A percentile compares a stretch with the other conserved stretches of the same genome.
These are phyloP conservation scores for Fusarium torulosum DNA, from an alignment of 2,329 filamentous ascomycete species.

Conservation along the genomic window DNA sequence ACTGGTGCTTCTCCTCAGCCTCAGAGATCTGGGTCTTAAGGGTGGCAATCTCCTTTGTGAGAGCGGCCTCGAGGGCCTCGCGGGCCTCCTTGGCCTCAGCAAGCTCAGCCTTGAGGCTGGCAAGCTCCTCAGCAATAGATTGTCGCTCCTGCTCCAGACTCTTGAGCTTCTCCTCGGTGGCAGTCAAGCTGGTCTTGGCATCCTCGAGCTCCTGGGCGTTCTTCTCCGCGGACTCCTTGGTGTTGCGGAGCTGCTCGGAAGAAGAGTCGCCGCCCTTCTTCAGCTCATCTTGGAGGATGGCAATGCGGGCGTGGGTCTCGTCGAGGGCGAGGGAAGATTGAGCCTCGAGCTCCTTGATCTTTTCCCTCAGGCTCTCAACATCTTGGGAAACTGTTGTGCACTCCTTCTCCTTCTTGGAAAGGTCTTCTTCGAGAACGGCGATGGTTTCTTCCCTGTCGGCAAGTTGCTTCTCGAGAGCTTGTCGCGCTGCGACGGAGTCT, in stretches of 20 bases:
- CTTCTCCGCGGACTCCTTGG: constrained; percentile 44
- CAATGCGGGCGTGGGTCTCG: constrained; percentile 51
- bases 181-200: constrained; percentile 40
- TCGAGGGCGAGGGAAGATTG: constrained; percentile 49
- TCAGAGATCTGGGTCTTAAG: constrained; percentile 54
- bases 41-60: constrained; percentile 49
- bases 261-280: constrained; percentile 46
- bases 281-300: constrained; percentile 54
- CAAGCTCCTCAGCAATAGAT: constrained; percentile 52
- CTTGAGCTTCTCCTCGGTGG: constrained; percentile 47
- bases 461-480: constrained; percentile 55
- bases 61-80: constrained; percentile 50
- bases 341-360: constrained; percentile 54
- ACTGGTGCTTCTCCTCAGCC: constrained; percentile 50
- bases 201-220: constrained; percentile 43
- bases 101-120: constrained; percentile 51
- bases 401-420: constrained; percentile 56
- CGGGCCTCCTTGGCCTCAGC: constrained; percentile 53
- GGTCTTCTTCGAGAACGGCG: constrained; percentile 50
- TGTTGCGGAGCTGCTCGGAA: constrained; percentile 45
- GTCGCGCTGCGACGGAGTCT: constrained; percentile 50
- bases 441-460: constrained; percentile 56
- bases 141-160: constrained; percentile 49
- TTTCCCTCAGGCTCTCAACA: constrained; percentile 55
- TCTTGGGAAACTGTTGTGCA: constrained; percentile 52